Evolutionary conservation across 1,284 basidiomycete species (phyloP).

Genomic region (Moniliophthora roreri): DNA sequence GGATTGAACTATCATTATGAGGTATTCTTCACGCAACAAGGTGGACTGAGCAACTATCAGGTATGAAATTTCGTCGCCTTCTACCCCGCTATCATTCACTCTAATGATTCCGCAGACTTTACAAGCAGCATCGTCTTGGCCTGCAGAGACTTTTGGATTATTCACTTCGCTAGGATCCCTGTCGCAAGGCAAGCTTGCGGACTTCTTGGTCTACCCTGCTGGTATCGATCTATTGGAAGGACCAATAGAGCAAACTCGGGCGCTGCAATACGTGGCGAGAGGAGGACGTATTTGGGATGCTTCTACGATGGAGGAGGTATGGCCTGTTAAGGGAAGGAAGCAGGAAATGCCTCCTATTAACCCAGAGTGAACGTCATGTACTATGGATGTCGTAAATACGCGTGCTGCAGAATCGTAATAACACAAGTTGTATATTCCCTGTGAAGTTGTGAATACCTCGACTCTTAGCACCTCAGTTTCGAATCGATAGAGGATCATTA

Average conservation of each 20-base stretch:
- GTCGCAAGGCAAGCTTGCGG: conserved; percentile 63
- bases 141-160: conserved; percentile 67
- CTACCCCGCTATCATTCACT: background rate
- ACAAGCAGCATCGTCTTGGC: conserved; percentile 64
- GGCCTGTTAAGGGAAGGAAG: conserved; percentile 62
- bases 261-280: conserved; percentile 55
- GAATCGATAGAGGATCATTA: no score
- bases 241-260: conserved; percentile 47
- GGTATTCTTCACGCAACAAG: conserved; percentile 60
- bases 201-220: conserved; percentile 62
- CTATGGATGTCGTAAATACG: background rate
- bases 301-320: conserved; percentile 63
- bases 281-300: conserved; percentile 72
- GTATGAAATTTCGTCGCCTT: conserved; percentile 21
- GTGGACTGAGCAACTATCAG: conserved; percentile 57
- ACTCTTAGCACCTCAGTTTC: no score
- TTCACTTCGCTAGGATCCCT: conserved; percentile 60
- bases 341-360: conserved; percentile 59
- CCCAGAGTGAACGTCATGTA: conserved; percentile 41
- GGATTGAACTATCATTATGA: conserved; percentile 76
- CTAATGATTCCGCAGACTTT: conserved; percentile 42
- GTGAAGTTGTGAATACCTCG: no score
- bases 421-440: no score
- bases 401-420: no score
- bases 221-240: conserved; percentile 57